Evolutionary conservation across 2,329 filamentous ascomycete genomes (phyloP).

Genomic region (Iodosphaeria phyllophila): DNA sequence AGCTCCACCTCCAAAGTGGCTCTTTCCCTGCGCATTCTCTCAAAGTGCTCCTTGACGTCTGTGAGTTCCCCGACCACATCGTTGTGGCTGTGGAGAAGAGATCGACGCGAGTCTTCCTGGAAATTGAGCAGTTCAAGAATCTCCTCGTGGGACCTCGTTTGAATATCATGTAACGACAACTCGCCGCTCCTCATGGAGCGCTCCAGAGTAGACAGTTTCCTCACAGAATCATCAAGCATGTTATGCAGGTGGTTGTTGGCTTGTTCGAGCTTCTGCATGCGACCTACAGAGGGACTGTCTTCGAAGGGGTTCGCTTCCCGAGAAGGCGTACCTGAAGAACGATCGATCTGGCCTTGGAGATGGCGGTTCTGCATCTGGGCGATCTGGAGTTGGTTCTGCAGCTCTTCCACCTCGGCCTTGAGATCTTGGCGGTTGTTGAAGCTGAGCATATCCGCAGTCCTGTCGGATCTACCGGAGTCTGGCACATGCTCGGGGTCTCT

Average conservation of each 20-base stretch:
- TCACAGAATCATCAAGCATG: constrained; percentile 82
- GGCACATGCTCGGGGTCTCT: constrained; percentile 42
- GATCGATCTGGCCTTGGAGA: constrained; percentile 70
- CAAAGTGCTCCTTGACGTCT: constrained; percentile 72
- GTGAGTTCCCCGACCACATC: constrained; percentile 68
- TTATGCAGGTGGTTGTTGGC: constrained; percentile 85
- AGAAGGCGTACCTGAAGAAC: constrained; percentile 39
- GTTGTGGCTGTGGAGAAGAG: constrained; percentile 69
- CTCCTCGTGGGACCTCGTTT: constrained; percentile 86
- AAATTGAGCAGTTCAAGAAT: constrained; percentile 82
- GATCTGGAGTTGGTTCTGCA: constrained; percentile 87
- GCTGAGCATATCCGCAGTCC: constrained; percentile 64
- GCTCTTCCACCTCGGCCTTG: constrained; percentile 74
- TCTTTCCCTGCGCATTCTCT: constrained; percentile 69
- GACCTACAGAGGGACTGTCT: constrained; percentile 59
- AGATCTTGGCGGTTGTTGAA: constrained; percentile 84
- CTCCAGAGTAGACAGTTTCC: constrained; percentile 80
- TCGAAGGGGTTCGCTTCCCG: constrained; percentile 42
- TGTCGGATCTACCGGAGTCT: constrained; percentile 70
- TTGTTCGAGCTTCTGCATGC: constrained; percentile 80
- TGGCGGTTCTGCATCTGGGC: constrained; percentile 91
- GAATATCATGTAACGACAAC: constrained; percentile 74
- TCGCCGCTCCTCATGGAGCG: constrained; percentile 74
- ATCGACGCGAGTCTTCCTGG: constrained; percentile 75
- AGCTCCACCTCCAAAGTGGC: constrained; percentile 69